Percentiles rank a stretch among this genome's conserved stretches.
Evolutionary conservation across 805 yeast species (phyloP).

Genomic region (Priceomyces melissophilus): DNA sequence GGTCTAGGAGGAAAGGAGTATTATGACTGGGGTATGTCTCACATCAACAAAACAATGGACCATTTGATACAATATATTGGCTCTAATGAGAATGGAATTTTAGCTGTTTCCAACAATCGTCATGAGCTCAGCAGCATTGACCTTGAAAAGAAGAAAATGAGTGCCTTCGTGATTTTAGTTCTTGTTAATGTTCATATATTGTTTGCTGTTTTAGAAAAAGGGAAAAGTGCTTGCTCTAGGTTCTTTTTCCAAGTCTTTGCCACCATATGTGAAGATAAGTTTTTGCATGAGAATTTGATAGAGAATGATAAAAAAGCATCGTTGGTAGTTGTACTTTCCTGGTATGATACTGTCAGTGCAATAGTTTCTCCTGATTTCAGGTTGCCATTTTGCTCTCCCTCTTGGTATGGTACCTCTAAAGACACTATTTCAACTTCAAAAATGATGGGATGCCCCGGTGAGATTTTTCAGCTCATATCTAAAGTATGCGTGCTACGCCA

Average conservation of each 20-base stretch:
- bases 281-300: slow-evolving; percentile 39
- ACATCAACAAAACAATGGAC: slow-evolving; percentile 55
- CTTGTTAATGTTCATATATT: slow-evolving; percentile 52
- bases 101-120: neutral
- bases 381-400: slow-evolving; percentile 49
- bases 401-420: slow-evolving; percentile 47
- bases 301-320: slow-evolving; percentile 48
- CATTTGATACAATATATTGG: slow-evolving; percentile 44
- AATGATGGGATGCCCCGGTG: slow-evolving; percentile 63
- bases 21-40: slow-evolving; percentile 50
- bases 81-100: slow-evolving; percentile 3
- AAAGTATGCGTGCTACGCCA: slow-evolving; percentile 41
- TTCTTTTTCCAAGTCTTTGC: slow-evolving; percentile 49
- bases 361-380: slow-evolving; percentile 56
- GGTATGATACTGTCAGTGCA: slow-evolving; percentile 60
- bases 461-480: slow-evolving; percentile 45
- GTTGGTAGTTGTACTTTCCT: slow-evolving; percentile 48
- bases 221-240: slow-evolving; percentile 49
- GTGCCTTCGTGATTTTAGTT: slow-evolving; percentile 43
- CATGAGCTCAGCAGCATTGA: slow-evolving; percentile 8
- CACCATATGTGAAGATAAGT: slow-evolving; percentile 43
- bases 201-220: slow-evolving; percentile 53
- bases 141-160: slow-evolving; percentile 15
- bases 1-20: slow-evolving; percentile 48
- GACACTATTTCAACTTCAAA: slow-evolving; percentile 46